A percentile compares a stretch with the other conserved stretches of the same genome.
Evolutionary conservation across 768 basidiomycete genomes (phyloP).

Genomic region (Pholiota microspora): DNA sequence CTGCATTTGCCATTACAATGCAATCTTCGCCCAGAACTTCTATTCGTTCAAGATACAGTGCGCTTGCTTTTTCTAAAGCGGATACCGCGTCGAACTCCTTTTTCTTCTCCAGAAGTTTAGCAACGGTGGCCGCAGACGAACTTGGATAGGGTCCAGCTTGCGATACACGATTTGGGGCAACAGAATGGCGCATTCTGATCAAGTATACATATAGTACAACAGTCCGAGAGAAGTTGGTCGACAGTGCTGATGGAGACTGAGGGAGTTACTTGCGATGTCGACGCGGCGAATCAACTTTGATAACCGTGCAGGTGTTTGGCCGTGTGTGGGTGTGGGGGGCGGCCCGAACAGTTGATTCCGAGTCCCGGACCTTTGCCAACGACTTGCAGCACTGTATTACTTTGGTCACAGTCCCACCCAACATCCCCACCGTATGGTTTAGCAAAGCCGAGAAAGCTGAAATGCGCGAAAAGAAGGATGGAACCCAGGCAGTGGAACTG

Average conservation of each 20-base stretch:
- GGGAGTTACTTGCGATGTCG: too few relatives aligned
- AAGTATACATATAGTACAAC: too few relatives aligned
- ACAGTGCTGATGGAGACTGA: too few relatives aligned
- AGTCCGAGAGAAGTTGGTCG: too few relatives aligned
- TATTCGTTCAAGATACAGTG: constrained; percentile 64
- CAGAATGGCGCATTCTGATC: constrained; percentile 66
- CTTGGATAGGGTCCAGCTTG: constrained; percentile 39
- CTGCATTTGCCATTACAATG: constrained; percentile 76
- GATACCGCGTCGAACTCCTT: constrained; percentile 77
- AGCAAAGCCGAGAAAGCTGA: constrained; percentile 18
- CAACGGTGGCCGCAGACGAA: constrained; percentile 45
- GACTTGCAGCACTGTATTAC: too few relatives aligned
- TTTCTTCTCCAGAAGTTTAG: constrained; percentile 73
- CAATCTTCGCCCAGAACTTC: constrained; percentile 70
- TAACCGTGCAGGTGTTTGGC: too few relatives aligned
- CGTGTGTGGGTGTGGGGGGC: too few relatives aligned
- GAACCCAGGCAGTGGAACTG: constrained; percentile 24
- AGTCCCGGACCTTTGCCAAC: too few relatives aligned
- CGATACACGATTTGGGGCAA: constrained; percentile 48
- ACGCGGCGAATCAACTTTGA: too few relatives aligned
- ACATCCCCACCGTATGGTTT: constrained; percentile 1
- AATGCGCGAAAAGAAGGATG: constrained; percentile 38
- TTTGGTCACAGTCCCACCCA: background rate
- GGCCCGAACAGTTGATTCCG: too few relatives aligned
- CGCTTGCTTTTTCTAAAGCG: constrained; percentile 65